These are phyloP conservation scores for Schizopora paradoxa DNA, from an alignment of 1,284 basidiomycete genomes.

Conservation along the genomic window DNA sequence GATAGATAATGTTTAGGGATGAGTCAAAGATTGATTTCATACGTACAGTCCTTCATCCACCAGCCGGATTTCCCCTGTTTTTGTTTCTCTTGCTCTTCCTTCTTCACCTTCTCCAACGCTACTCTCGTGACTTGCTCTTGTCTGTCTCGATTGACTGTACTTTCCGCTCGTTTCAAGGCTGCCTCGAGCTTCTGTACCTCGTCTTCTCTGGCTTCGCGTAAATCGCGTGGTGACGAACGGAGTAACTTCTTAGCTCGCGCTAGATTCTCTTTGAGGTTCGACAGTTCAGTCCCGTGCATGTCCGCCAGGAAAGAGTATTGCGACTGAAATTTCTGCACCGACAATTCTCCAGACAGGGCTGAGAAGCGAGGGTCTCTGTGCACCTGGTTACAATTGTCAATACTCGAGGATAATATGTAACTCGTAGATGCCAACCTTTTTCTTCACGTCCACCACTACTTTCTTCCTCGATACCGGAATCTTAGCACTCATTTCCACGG, in stretches of 20 bases:
- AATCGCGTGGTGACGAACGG: slow-evolving; percentile 55
- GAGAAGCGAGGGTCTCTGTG: slow-evolving; percentile 89
- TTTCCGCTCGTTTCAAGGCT: slow-evolving; percentile 75
- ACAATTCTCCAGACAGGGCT: slow-evolving; percentile 67
- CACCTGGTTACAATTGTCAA: slow-evolving; percentile 40
- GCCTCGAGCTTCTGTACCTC: slow-evolving; percentile 76
- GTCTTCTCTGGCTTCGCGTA: slow-evolving; percentile 57
- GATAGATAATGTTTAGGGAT: background rate
- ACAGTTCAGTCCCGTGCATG: slow-evolving; percentile 64
- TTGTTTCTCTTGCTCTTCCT: slow-evolving; percentile 71
- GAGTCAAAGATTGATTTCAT: background rate
- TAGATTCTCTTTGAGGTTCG: slow-evolving; percentile 59
- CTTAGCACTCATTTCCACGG: slow-evolving; percentile 82
- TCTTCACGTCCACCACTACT: slow-evolving; percentile 68
- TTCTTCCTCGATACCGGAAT: slow-evolving; percentile 77
- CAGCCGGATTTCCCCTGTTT: slow-evolving; percentile 77
- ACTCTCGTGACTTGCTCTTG: slow-evolving; percentile 66
- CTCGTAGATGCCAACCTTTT: slow-evolving; percentile 43
- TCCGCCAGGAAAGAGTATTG: slow-evolving; percentile 79
- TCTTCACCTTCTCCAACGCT: slow-evolving; percentile 53
- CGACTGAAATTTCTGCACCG: slow-evolving; percentile 61
- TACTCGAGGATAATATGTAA: background rate
- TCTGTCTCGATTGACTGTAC: slow-evolving; percentile 70
- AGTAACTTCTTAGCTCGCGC: slow-evolving; percentile 68
- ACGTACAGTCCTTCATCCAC: slow-evolving; percentile 76